Evolutionary conservation across 768 basidiomycete species (phyloP).

Genomic region (Thelephora ganbajun): DNA sequence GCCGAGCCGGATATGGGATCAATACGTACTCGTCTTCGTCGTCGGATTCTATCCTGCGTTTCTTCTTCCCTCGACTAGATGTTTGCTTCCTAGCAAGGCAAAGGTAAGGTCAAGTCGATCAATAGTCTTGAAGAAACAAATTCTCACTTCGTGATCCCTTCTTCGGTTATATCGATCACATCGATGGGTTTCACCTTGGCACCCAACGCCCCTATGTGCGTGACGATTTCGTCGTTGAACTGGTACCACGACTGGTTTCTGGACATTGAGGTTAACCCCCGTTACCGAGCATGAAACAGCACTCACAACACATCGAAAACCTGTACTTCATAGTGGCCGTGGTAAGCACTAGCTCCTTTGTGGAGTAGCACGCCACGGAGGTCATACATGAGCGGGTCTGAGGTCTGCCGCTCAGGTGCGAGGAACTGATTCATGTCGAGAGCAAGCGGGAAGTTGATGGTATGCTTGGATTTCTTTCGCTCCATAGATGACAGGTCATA

Average conservation of each 20-base stretch:
- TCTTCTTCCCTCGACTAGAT: neutral
- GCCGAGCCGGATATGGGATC: neutral
- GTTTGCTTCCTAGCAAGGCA: no score
- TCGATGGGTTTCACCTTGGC: slow-evolving; percentile 20
- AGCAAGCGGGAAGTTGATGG: slow-evolving; percentile 58
- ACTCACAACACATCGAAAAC: slow-evolving; percentile 60
- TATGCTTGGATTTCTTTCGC: slow-evolving; percentile 78
- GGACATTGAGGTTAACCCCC: slow-evolving; percentile 1
- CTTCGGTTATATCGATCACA: no score
- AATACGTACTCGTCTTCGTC: neutral
- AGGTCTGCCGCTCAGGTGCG: slow-evolving; percentile 11
- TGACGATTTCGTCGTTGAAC: slow-evolving; percentile 85
- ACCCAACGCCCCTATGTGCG: slow-evolving; percentile 40
- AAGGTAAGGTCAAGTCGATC: no score
- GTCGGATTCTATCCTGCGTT: neutral
- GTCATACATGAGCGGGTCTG: slow-evolving; percentile 45
- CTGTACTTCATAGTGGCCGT: slow-evolving; percentile 82
- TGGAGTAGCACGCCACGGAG: slow-evolving; percentile 78
- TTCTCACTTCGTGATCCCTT: no score
- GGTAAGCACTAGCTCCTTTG: slow-evolving; percentile 85
- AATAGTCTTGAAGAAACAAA: no score
- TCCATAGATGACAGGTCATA: slow-evolving; percentile 69
- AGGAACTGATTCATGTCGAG: slow-evolving; percentile 67
- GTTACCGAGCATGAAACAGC: neutral
- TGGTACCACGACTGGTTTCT: slow-evolving; percentile 74